phyloP scores from a whole-genome alignment of 1,139 yeast genomes.

The Starmera stellimalicola region DNA sequence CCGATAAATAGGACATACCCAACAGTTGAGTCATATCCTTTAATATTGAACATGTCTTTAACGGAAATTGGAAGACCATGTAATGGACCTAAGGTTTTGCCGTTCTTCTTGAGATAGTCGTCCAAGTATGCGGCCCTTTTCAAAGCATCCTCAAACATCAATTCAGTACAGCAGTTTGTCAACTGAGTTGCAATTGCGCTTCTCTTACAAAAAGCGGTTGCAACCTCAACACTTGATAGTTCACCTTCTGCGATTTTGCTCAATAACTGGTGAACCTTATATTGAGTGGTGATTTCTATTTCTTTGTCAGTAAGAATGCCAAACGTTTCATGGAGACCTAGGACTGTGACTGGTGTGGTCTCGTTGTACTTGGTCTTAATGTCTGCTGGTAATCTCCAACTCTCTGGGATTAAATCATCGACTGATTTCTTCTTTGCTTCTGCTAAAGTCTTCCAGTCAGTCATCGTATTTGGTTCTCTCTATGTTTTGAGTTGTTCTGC shows the following conservation, averaged over 20 bases:
- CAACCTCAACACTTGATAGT: conserved; percentile 18
- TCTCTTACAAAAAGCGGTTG: conserved; percentile 24
- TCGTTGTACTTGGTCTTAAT: background rate
- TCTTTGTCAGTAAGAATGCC: conserved; percentile 19
- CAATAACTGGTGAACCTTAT: conserved; percentile 16
- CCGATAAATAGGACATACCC: conserved; percentile 56
- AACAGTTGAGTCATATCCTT: conserved; percentile 42
- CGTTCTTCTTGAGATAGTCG: conserved; percentile 35
- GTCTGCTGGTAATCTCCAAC: conserved; percentile 6
- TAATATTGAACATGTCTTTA: conserved; percentile 51
- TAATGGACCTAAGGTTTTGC: conserved; percentile 60
- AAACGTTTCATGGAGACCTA: conserved; percentile 18
- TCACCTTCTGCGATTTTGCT: background rate
- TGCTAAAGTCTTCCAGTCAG: too few species aligned
- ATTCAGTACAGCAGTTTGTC: conserved; percentile 46
- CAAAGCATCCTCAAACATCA: conserved; percentile 44
- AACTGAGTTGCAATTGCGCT: conserved; percentile 36
- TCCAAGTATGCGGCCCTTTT: conserved; percentile 43
- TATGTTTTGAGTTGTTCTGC: too few species aligned
- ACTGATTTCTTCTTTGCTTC: conserved; percentile 6
- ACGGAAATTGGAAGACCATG: too few species aligned
- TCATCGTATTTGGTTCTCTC: too few species aligned
- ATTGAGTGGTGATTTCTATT: conserved; percentile 19
- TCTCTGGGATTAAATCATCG: conserved; percentile 7
- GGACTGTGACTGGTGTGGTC: conserved; percentile 2